Conservation (phyloP, 805 yeast genomes). For the Ogataea trehaloabstinens region DNA sequence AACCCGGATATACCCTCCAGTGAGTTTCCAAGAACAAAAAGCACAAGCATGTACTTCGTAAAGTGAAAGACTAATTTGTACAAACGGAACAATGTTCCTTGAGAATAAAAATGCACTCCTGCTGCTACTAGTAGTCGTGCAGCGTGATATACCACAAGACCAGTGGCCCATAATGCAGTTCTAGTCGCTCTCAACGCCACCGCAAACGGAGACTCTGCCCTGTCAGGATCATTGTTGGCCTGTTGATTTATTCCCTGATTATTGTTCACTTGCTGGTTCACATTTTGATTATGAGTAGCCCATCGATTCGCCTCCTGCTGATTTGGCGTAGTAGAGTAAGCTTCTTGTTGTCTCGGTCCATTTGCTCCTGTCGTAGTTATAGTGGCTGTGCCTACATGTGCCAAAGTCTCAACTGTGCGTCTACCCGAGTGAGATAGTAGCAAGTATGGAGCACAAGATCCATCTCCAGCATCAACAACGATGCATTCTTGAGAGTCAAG, state of each 20-base stretch:
- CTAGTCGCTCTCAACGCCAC: background rate
- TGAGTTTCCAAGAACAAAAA: conserved; percentile 1
- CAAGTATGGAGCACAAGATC: conserved; percentile 35
- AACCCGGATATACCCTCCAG: background rate
- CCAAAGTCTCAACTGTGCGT: conserved; percentile 24
- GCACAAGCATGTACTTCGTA: conserved; percentile 6
- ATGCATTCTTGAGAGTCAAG: conserved; percentile 43
- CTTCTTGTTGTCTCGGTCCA: background rate
- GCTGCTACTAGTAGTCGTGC: conserved; percentile 1
- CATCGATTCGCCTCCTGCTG: background rate
- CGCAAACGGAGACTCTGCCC: background rate
- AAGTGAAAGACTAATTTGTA: conserved; percentile 6
- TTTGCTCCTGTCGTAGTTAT: background rate
- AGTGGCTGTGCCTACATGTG: conserved; percentile 12
- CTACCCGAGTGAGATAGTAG: conserved; percentile 38
- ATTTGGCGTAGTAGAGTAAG: background rate
- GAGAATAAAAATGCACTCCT: conserved; percentile 11
- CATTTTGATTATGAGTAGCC: background rate
- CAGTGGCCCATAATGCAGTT: background rate
- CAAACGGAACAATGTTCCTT: conserved; percentile 16
- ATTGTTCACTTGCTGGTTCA: background rate
- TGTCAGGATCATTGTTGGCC: background rate
- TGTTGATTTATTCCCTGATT: background rate
- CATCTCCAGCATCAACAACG: conserved; percentile 33
- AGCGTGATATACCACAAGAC: background rate